Evolutionary conservation across 2,329 filamentous ascomycete genomes (phyloP).

Genomic region (Cadophora sp.): DNA sequence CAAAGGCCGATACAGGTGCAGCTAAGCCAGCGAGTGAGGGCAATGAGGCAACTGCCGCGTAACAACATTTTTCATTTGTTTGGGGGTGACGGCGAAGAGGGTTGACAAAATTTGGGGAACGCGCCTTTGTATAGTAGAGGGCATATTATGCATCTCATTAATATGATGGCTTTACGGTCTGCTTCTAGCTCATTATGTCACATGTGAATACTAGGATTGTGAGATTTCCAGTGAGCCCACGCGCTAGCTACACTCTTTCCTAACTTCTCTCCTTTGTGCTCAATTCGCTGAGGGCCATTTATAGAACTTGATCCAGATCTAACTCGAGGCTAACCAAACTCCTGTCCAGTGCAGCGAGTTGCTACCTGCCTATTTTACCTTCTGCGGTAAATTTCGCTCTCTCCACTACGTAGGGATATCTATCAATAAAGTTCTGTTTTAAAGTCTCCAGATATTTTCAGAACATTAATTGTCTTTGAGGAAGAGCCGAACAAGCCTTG

Average conservation of each 20-base stretch:
- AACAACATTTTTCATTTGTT: constrained; percentile 37
- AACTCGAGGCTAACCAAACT: no score
- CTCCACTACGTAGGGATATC: no score
- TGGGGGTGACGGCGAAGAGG: constrained; percentile 20
- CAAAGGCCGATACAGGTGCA: constrained; percentile 49
- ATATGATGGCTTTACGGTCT: constrained; percentile 16
- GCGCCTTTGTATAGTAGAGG: constrained; percentile 18
- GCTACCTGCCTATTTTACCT: no score
- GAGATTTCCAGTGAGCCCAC: background rate
- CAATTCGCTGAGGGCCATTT: no score
- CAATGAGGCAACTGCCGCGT: constrained; percentile 57
- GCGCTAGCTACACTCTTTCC: background rate
- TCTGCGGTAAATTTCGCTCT: no score
- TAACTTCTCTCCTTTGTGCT: background rate
- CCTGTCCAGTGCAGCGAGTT: no score
- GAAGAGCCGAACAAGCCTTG: no score
- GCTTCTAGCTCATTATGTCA: background rate
- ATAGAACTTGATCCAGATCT: no score
- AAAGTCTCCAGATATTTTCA: no score
- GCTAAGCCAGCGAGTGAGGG: constrained; percentile 70
- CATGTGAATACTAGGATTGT: background rate
- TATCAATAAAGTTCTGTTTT: no score
- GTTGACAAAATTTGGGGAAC: constrained; percentile 17
- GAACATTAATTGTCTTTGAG: no score
- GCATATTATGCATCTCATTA: constrained; percentile 8